phyloP scores from a whole-genome alignment of 2,329 filamentous ascomycete genomes.

The Exserohilum turcica region DNA sequence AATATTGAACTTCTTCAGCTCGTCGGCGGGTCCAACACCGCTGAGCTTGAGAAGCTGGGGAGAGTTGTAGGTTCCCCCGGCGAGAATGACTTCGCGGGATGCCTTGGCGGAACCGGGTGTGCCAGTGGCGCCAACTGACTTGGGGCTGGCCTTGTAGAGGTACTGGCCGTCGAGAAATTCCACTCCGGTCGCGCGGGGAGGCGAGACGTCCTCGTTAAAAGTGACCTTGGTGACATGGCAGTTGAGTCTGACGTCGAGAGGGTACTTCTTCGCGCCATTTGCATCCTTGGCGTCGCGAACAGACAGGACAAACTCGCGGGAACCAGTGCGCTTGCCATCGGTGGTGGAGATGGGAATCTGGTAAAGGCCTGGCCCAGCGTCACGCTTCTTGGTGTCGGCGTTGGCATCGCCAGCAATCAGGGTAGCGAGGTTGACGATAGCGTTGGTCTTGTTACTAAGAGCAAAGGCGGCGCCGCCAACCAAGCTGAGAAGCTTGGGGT shows the following conservation, averaged over 20 bases:
- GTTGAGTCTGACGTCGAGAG: conserved; percentile 63
- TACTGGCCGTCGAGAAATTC: conserved; percentile 51
- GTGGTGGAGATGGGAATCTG: conserved; percentile 64
- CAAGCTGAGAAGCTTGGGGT: conserved; percentile 60
- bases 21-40: conserved; percentile 63
- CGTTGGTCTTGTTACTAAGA: conserved; percentile 51
- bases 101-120: conserved; percentile 43
- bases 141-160: conserved; percentile 52
- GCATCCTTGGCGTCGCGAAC: conserved; percentile 56
- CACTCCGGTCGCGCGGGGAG: conserved; percentile 56
- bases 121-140: conserved; percentile 41
- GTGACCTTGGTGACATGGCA: conserved; percentile 69
- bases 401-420: conserved; percentile 58
- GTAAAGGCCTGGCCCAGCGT: conserved; percentile 57
- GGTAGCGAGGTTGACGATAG: conserved; percentile 41
- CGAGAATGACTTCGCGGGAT: conserved; percentile 40
- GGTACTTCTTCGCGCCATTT: conserved; percentile 60
- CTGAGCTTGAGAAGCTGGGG: conserved; percentile 69
- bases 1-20: conserved; percentile 61
- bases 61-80: conserved; percentile 63
- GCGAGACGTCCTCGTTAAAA: conserved; percentile 66
- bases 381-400: conserved; percentile 52
- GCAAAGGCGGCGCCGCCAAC: conserved; percentile 59
- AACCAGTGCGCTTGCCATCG: conserved; percentile 56
- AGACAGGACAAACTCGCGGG: conserved; percentile 61